A percentile compares a stretch with the other conserved stretches of the same genome.
phyloP scores from a whole-genome alignment of 331 rosid genomes.

The Cydonia oblonga region DNA sequence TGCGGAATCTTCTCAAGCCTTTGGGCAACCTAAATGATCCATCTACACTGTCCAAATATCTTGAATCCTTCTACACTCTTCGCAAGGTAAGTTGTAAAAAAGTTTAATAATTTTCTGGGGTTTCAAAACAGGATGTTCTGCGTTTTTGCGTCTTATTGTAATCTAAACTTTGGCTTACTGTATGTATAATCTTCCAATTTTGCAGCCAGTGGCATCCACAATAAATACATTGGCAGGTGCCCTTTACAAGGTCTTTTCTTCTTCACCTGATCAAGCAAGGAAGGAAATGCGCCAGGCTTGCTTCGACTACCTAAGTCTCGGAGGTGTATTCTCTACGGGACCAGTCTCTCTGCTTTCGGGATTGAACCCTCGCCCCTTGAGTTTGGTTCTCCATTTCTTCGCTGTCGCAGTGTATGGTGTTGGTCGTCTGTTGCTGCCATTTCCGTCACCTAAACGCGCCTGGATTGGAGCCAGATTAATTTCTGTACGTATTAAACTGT shows the following conservation, averaged over 20 bases:
- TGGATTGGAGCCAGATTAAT: slow-evolving; percentile 77
- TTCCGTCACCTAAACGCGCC: slow-evolving; percentile 74
- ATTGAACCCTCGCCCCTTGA: slow-evolving; percentile 79
- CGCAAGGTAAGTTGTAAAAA: slow-evolving; percentile 44
- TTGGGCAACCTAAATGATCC: slow-evolving; percentile 64
- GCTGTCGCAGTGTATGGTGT: slow-evolving; percentile 92
- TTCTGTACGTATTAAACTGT: slow-evolving; percentile 28
- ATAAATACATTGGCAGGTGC: slow-evolving; percentile 95
- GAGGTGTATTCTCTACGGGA: slow-evolving; percentile 73
- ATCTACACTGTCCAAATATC: slow-evolving; percentile 68
- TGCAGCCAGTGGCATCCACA: slow-evolving; percentile 96
- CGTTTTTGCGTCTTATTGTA: not conserved
- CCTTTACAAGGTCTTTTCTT: slow-evolving; percentile 82
- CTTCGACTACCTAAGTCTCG: slow-evolving; percentile 87
- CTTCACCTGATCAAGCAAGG: slow-evolving; percentile 89
- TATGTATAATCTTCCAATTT: slow-evolving; percentile 2
- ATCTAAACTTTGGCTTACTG: not conserved
- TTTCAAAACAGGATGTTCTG: not conserved
- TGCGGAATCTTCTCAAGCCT: slow-evolving; percentile 79
- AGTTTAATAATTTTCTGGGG: not conserved
- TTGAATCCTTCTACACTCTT: slow-evolving; percentile 76
- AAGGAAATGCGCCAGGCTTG: slow-evolving; percentile 95
- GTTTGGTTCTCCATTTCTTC: slow-evolving; percentile 88
- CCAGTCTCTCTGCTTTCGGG: slow-evolving; percentile 88
- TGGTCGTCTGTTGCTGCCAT: slow-evolving; percentile 72